phyloP scores from a whole-genome alignment of 208 protist genomes.

The Acanthamoeba triangularis region DNA sequence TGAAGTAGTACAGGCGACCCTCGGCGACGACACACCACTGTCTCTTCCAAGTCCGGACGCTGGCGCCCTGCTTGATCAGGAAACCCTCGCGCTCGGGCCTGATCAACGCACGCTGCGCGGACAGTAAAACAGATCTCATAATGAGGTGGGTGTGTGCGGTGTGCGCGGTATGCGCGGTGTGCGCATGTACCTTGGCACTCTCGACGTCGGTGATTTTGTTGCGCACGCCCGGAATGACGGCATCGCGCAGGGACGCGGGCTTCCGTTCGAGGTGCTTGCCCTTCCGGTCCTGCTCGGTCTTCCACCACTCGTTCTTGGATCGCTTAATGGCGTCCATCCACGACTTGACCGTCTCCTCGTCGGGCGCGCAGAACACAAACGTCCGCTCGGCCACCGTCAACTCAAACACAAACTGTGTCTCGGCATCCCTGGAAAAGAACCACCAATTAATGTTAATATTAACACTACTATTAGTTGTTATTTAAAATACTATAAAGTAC shows the following conservation, averaged over 20 bases:
- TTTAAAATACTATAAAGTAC: no score
- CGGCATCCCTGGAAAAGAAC: background rate
- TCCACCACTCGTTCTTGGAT: conserved; percentile 61
- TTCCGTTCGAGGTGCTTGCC: conserved; percentile 36
- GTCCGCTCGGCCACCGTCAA: conserved; percentile 1
- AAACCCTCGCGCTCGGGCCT: conserved; percentile 19
- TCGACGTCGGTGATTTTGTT: conserved; percentile 10
- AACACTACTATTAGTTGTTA: no score
- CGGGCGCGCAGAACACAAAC: conserved; percentile 39
- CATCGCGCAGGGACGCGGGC: background rate
- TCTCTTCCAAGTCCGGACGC: background rate
- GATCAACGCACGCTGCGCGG: conserved; percentile 36
- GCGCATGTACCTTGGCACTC: conserved; percentile 5
- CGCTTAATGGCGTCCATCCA: conserved; percentile 66
- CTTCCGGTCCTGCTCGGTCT: background rate
- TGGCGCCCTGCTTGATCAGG: conserved; percentile 51
- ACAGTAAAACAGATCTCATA: background rate
- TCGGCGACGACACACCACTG: conserved; percentile 54
- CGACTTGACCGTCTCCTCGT: conserved; percentile 31
- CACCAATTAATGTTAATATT: no score
- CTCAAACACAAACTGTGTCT: conserved; percentile 23
- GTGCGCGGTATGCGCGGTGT: no score
- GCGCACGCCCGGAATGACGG: background rate
- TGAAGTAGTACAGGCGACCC: conserved; percentile 55
- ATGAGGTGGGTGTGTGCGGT: background rate